A percentile compares a stretch with the other conserved stretches of the same genome.
Conservation (phyloP, 1,139 yeast species). For the Candida glucosophila region DNA sequence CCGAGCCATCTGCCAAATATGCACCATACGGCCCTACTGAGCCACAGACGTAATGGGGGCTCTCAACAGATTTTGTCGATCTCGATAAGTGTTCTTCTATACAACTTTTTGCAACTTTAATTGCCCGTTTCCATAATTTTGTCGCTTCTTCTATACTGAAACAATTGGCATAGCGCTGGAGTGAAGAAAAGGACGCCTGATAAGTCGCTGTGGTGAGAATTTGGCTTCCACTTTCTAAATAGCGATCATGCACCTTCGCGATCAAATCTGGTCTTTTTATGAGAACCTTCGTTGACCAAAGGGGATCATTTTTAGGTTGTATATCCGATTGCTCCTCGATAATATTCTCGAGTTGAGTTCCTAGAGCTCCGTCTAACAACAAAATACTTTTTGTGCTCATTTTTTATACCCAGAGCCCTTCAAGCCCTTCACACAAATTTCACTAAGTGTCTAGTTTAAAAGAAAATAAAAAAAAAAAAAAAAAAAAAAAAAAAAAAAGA, state of each 20-base stretch:
- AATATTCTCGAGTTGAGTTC: slow-evolving; percentile 18
- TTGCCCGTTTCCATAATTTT: slow-evolving; percentile 22
- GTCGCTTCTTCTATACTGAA: slow-evolving; percentile 16
- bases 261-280: slow-evolving; percentile 38
- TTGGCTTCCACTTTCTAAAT: slow-evolving; percentile 48
- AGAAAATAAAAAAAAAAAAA: neutral
- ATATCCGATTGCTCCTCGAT: slow-evolving; percentile 6
- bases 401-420: no score
- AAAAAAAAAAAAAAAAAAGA: no score
- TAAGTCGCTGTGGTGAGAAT: slow-evolving; percentile 53
- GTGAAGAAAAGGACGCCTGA: slow-evolving; percentile 44
- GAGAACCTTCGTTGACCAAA: slow-evolving; percentile 59
- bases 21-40: slow-evolving; percentile 75
- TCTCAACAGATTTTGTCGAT: no score
- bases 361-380: slow-evolving; percentile 23
- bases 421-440: no score
- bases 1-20: slow-evolving; percentile 54
- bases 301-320: slow-evolving; percentile 14
- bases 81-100: slow-evolving; percentile 6
- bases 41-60: slow-evolving; percentile 31
- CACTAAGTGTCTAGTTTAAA: neutral
- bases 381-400: slow-evolving; percentile 1
- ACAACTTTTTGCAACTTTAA: slow-evolving; percentile 24
- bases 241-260: slow-evolving; percentile 41
- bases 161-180: slow-evolving; percentile 20